Percentiles rank a stretch among this genome's conserved stretches.
Evolutionary conservation across 768 basidiomycete genomes (phyloP).

Genomic region (Lentinula sp.): DNA sequence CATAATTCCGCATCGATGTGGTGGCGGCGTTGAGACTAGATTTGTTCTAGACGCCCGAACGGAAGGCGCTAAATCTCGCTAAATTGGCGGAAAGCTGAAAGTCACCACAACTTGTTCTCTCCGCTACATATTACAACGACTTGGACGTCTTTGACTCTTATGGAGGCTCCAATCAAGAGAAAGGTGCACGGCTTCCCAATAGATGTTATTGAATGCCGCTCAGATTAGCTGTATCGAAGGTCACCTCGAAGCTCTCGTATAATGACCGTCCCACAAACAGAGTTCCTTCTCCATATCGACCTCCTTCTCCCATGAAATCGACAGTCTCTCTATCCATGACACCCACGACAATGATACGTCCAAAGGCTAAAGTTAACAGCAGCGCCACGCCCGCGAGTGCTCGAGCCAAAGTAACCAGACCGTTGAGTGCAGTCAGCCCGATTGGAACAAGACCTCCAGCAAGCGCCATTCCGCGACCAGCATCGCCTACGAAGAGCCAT

Average conservation of each 20-base stretch:
- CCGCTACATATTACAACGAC: neutral
- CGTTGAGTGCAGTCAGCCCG: constrained; percentile 13
- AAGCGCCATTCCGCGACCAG: constrained; percentile 28
- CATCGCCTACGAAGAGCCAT: constrained; percentile 34
- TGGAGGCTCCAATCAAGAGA: constrained; percentile 37
- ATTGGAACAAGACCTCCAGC: constrained; percentile 11
- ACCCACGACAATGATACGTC: constrained; percentile 25
- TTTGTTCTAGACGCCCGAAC: neutral
- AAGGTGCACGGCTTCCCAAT: constrained; percentile 31
- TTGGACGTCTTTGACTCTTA: constrained; percentile 11
- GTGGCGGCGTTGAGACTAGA: neutral
- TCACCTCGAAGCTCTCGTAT: constrained; percentile 47
- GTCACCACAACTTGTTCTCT: neutral
- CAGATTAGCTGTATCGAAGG: constrained; percentile 28
- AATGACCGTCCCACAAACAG: constrained; percentile 18
- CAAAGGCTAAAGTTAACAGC: constrained; percentile 60
- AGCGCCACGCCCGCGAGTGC: constrained; percentile 31
- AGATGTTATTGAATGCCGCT: constrained; percentile 7
- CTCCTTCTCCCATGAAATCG: constrained; percentile 38
- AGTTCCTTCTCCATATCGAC: constrained; percentile 11
- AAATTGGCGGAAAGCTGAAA: neutral
- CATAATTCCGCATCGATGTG: too few relatives aligned
- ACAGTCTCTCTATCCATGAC: constrained; percentile 16
- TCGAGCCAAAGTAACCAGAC: constrained; percentile 3
- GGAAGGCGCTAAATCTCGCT: neutral